Base-by-base conservation (phyloP, 208 protist genomes). In the Phytomonas serpens region DNA sequence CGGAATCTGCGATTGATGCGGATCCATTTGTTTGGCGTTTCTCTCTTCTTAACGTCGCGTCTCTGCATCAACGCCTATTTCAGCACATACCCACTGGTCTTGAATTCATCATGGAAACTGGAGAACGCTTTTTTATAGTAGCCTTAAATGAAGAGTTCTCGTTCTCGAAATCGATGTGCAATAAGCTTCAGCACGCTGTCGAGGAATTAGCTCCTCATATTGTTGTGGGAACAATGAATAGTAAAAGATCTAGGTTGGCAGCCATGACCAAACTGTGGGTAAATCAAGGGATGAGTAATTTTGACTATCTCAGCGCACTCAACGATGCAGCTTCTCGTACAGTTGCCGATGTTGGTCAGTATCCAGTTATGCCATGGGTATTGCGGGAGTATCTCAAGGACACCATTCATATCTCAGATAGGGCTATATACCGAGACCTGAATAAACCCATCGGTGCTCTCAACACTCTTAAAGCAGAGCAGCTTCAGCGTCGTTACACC, bases 341-440 rank as follows among this genome's bases (percentile, higher is more conserved):
- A 13, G 85, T 87, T 42, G 91, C 88, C 14, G 94, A 98, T 75
- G 69, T 98, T 3, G 88, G 85, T 29, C 96, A 98, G 79, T 99
- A 98, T 67, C 97, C 96, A 7, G 89, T 99, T 13, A 94, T 98
- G 79, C 97, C 97, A 30, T 98, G 95, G 94, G 81, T 98, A 33
- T 70, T 99, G 47, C 16, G 61, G 30, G 78, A 97, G 77, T 99
- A 98, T 78, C 61, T 30, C 0, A 81, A 65, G 29, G 16, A 37
- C n/a, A 82, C 51, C 5, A 34, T 98, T 36, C 84, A 97, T 73
- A 74, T 98, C 7, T 74, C 37, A 29, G 83, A 97, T 71, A 66
- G 81, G 0, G 57, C 66, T 6, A 69, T 80, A n/a, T 99, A 95
- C 74, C 84, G 97, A 3, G 93, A 98, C 67, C 79, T 99, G 7